A percentile compares a stretch with the other conserved stretches of the same genome.
phyloP scores from a whole-genome alignment of 108 stramenopile genomes.

The Skeletonema menzelii region DNA sequence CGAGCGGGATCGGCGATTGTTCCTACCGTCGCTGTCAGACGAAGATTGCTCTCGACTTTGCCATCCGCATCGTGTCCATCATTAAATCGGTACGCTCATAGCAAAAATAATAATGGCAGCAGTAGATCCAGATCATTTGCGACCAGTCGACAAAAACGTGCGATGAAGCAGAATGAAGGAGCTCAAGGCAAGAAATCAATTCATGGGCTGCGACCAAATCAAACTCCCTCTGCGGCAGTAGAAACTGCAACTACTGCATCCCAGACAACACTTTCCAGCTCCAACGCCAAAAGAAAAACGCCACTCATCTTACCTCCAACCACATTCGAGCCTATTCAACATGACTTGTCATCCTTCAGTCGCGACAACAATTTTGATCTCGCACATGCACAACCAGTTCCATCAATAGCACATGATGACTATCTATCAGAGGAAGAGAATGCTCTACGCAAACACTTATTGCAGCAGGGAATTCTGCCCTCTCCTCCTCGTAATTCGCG shows the following conservation, averaged over 20 bases:
- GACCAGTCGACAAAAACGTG: slow-evolving; percentile 33
- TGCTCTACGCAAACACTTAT: slow-evolving; percentile 19
- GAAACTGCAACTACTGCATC: background rate
- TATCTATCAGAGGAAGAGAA: slow-evolving; percentile 17
- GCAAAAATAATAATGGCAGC: background rate
- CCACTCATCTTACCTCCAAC: slow-evolving; percentile 16
- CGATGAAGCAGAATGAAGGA: slow-evolving; percentile 2
- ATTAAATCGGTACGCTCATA: background rate
- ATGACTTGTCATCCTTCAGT: background rate
- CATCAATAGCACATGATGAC: background rate
- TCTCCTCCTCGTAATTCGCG: slow-evolving; percentile 8
- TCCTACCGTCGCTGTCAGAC: background rate
- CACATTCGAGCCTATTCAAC: background rate
- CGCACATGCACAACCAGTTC: slow-evolving; percentile 15
- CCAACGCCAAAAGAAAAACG: background rate
- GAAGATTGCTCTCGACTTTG: background rate
- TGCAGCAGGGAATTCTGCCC: slow-evolving; percentile 32
- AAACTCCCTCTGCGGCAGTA: slow-evolving; percentile 41
- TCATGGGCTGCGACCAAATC: slow-evolving; percentile 30
- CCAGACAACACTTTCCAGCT: background rate
- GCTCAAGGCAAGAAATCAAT: slow-evolving; percentile 8
- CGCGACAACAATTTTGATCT: slow-evolving; percentile 9
- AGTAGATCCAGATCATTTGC: slow-evolving; percentile 3
- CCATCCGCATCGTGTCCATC: background rate
- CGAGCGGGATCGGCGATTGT: background rate